Conservation (phyloP, 805 yeast species). For the Yamadazyma philogaea region DNA sequence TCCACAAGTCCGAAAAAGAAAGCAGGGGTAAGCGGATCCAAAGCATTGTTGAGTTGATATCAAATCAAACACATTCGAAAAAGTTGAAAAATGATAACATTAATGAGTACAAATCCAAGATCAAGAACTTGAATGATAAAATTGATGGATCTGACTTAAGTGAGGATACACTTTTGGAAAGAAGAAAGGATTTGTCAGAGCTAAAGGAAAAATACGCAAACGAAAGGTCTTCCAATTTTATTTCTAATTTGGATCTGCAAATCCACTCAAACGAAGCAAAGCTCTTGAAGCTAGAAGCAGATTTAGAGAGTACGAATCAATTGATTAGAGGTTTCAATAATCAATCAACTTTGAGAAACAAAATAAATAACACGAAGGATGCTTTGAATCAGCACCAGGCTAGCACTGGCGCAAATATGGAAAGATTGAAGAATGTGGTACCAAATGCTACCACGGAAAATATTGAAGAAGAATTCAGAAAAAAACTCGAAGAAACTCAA, state of each 20-base stretch:
- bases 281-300: constrained; percentile 24
- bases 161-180: constrained; percentile 42
- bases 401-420: neutral
- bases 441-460: neutral
- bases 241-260: constrained; percentile 6
- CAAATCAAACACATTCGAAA: constrained; percentile 11
- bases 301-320: constrained; percentile 10
- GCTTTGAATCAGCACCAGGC: constrained; percentile 7
- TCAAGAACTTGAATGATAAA: constrained; percentile 7
- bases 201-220: constrained; percentile 33
- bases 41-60: constrained; percentile 6
- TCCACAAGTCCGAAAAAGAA: constrained; percentile 2
- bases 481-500: neutral
- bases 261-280: constrained; percentile 12
- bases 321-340: constrained; percentile 10
- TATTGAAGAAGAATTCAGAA: constrained; percentile 4
- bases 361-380: constrained; percentile 16
- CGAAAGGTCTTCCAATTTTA: constrained; percentile 5
- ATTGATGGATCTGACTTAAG: constrained; percentile 37
- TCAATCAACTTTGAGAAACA: constrained; percentile 11
- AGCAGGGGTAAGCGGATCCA: constrained; percentile 8
- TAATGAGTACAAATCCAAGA: constrained; percentile 7
- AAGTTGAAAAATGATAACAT: constrained; percentile 4
- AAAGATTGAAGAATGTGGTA: neutral
- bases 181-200: constrained; percentile 39